Evolutionary conservation across 495 filamentous ascomycete genomes (phyloP).

Genomic region (Aspergillus wentii): DNA sequence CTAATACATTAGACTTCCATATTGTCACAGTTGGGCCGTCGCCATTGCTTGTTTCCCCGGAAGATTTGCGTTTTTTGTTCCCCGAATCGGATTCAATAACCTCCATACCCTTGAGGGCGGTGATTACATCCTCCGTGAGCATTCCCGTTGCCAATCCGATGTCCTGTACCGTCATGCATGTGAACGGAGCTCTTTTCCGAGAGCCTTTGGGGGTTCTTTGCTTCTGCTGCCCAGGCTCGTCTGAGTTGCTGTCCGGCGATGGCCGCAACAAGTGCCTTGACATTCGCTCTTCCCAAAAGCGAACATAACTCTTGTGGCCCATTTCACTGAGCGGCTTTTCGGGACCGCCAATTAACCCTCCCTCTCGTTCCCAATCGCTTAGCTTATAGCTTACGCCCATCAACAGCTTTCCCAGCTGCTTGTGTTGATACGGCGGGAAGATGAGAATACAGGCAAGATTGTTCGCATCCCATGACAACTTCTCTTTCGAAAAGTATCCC

Average conservation of each 20-base stretch:
- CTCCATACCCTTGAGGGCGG: conserved; percentile 72
- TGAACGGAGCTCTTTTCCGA: conserved; percentile 29
- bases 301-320: conserved; percentile 71
- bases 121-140: conserved; percentile 73
- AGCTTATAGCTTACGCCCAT: conserved; percentile 94
- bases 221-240: conserved; percentile 22
- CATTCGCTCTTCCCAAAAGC: conserved; percentile 80
- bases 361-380: conserved; percentile 63
- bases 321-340: conserved; percentile 88
- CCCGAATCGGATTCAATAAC: conserved; percentile 57
- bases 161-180: conserved; percentile 48
- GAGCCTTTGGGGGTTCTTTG: conserved; percentile 22
- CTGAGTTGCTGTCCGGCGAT: conserved; percentile 14
- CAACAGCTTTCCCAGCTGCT: conserved; percentile 80
- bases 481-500: conserved; percentile 98
- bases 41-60: conserved; percentile 21
- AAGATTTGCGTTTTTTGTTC: conserved; percentile 34
- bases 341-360: conserved; percentile 76
- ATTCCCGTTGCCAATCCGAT: conserved; percentile 70
- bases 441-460: conserved; percentile 96
- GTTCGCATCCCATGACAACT: conserved; percentile 97
- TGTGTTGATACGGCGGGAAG: conserved; percentile 92
- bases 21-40: conserved; percentile 32
- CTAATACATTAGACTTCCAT: conserved; percentile 40
- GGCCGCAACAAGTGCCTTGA: conserved; percentile 55